Base-by-base conservation (phyloP, 2,329 filamentous ascomycete genomes). In the Aspergillus floridensis region DNA sequence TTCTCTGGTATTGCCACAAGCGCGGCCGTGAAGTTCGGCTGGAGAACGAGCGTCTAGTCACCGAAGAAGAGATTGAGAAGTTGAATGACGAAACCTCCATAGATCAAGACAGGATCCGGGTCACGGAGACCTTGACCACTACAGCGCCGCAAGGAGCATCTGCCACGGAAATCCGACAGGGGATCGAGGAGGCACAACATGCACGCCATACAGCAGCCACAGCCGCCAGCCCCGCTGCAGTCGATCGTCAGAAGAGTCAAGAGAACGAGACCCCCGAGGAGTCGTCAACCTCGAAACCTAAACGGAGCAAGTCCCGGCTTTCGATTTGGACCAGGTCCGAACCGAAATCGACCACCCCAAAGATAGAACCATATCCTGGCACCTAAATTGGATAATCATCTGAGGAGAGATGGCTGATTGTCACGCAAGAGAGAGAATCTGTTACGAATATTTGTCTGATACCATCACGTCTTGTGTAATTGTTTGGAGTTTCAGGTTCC, bases 1-100 rank as follows among this genome's bases (percentile, higher is more conserved):
- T 96, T 49, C 88, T 98, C 68, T 99, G 93, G 93, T 99, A 98
- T 78, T 98, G 93, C 78, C 89, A 98, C 77, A 98, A 98, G 80
- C 90, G 95, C 56, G 95, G 95, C 44, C 87, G 87, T 49, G 93
- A 99, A 78, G 88, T 87, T 6, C 86, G 95, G 53, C 84, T 98
- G 12, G 88, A 89, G 71, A 85, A 80, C 53, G 84, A 85, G 63
- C 76, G 80, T 14, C 72, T 81, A 16, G 75, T 80, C 24, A 79
- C 77, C 0, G 78, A 80, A 62, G 72, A 76, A 44, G 79, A 81
- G 63, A 74, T 79, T 26, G 66, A 62, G 26, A 72, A 72, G 61
- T 65, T 79, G 56, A 79, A 80, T 29, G 69, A 72, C 46, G 68
- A 76, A 10, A 35, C 11, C 5, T 57, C 64, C 2, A 66, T 68